These are phyloP conservation scores for Polytrichum formosum DNA, from an alignment of 225 moss, liverwort and hornwort genomes.

Conservation along the genomic window DNA sequence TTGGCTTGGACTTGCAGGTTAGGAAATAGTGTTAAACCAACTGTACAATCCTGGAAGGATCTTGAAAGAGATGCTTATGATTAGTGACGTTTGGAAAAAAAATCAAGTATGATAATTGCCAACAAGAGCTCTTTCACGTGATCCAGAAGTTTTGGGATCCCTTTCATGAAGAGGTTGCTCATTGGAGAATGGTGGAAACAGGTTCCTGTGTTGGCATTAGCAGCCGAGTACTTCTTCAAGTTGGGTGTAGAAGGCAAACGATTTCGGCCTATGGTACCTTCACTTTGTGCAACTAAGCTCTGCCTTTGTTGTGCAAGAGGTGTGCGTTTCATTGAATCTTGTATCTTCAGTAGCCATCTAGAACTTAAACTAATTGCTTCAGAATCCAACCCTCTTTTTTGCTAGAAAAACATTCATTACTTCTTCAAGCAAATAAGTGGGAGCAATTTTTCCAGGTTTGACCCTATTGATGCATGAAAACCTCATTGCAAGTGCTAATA, in stretches of 20 bases:
- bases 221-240: constrained; percentile 97
- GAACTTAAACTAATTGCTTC: neutral
- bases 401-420: no score
- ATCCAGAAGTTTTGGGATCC: constrained; percentile 1
- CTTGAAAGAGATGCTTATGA: no score
- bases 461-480: no score
- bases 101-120: no score
- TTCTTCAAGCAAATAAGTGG: no score
- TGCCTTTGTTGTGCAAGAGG: constrained; percentile 28
- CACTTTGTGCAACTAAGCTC: constrained; percentile 29
- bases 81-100: no score
- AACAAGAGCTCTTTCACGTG: neutral
- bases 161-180: neutral
- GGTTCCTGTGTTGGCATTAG: constrained; percentile 81
- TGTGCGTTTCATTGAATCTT: constrained; percentile 14
- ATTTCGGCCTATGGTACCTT: constrained; percentile 90
- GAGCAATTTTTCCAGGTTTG: no score
- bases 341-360: constrained; percentile 10
- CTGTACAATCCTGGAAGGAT: no score
- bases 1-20: no score
- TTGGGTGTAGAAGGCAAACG: constrained; percentile 94
- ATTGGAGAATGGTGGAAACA: constrained; percentile 31
- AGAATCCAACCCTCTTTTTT: neutral
- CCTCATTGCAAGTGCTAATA: no score
- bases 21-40: no score